These are phyloP conservation scores for Alternaria ventricosa DNA, from an alignment of 2,329 filamentous ascomycete species.

Conservation along the genomic window DNA sequence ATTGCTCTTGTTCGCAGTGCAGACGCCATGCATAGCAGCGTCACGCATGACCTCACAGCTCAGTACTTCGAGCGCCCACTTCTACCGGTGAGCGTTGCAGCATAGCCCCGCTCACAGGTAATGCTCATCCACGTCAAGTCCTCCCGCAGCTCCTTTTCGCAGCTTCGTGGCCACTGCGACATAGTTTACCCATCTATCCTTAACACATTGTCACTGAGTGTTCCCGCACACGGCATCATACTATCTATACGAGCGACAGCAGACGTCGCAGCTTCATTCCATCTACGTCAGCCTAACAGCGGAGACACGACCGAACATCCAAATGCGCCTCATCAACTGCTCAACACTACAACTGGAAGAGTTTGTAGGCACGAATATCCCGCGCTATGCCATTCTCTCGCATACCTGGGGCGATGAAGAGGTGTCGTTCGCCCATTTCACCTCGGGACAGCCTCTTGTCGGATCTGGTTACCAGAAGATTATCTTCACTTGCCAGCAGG, in stretches of 20 bases:
- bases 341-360: not conserved
- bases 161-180: not conserved
- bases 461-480: not conserved
- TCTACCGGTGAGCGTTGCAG: not conserved
- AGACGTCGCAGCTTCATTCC: not conserved
- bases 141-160: not conserved
- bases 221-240: not conserved
- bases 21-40: not conserved
- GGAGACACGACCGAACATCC: not conserved
- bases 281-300: not conserved
- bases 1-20: not conserved
- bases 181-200: not conserved
- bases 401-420: not conserved
- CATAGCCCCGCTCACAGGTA: not conserved
- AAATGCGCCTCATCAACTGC: conserved; percentile 2
- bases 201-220: no score
- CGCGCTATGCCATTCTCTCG: not conserved
- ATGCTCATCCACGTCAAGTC: not conserved
- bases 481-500: not conserved
- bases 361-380: not conserved
- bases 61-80: not conserved
- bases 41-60: not conserved
- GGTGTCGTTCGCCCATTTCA: not conserved
- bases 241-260: not conserved
- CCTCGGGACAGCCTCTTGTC: not conserved